Evolutionary conservation across 1,284 basidiomycete genomes (phyloP).

Genomic region (Psilocybe mexicana): DNA sequence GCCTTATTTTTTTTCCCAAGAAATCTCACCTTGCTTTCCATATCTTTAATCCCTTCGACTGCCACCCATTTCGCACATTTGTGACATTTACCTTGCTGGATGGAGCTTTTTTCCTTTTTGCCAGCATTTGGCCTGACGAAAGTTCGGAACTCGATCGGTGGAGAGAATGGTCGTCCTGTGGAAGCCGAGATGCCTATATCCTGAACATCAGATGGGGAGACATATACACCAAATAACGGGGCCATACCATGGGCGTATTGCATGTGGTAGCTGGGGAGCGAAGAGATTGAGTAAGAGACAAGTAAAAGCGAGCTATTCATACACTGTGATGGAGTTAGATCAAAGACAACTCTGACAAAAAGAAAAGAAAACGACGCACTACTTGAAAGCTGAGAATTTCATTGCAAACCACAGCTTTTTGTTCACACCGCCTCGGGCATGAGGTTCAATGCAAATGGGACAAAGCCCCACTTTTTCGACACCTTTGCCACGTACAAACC

Average conservation of each 20-base stretch:
- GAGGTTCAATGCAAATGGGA: slow-evolving; percentile 70
- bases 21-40: slow-evolving; percentile 58
- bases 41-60: slow-evolving; percentile 70
- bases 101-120: slow-evolving; percentile 57
- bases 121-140: slow-evolving; percentile 43
- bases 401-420: slow-evolving; percentile 70
- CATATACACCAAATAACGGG: neutral
- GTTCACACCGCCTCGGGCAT: slow-evolving; percentile 62
- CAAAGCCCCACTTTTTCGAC: slow-evolving; percentile 73
- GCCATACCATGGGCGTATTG: slow-evolving; percentile 70
- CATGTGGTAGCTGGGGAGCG: slow-evolving; percentile 66
- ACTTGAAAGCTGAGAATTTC: slow-evolving; percentile 85
- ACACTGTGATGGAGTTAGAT: slow-evolving; percentile 1
- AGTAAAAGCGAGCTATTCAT: neutral
- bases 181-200: slow-evolving; percentile 58
- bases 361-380: slow-evolving; percentile 33
- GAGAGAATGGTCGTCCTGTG: slow-evolving; percentile 71
- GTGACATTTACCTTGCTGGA: slow-evolving; percentile 76
- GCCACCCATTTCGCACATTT: slow-evolving; percentile 70
- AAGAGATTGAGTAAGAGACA: slow-evolving; percentile 4
- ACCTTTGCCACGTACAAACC: slow-evolving; percentile 73
- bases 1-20: neutral
- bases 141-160: slow-evolving; percentile 64
- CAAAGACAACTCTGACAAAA: neutral
- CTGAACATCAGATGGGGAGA: neutral